Conservation (phyloP, 441 rosid species). For the Euphorbia schlechtendalii region DNA sequence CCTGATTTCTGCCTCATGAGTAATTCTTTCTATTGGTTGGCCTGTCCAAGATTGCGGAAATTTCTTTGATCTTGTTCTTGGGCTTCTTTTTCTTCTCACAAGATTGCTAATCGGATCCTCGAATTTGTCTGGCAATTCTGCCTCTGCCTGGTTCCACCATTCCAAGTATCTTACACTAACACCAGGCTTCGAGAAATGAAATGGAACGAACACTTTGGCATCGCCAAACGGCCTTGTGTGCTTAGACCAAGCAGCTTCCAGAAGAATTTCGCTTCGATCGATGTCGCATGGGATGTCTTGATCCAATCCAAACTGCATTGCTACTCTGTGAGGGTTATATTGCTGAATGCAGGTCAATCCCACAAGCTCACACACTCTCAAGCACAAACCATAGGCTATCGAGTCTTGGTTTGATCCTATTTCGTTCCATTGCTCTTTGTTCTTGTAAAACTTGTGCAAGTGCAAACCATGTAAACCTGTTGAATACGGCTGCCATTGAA, state of each 20-base stretch:
- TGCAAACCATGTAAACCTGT: constrained; percentile 2
- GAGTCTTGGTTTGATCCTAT: constrained; percentile 25
- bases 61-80: not conserved
- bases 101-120: no score
- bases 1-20: not conserved
- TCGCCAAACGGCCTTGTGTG: constrained; percentile 27
- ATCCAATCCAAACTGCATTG: constrained; percentile 58
- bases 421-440: constrained; percentile 23
- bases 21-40: not conserved
- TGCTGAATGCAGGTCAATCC: constrained; percentile 30
- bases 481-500: constrained; percentile 59
- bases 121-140: no score
- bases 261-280: constrained; percentile 3
- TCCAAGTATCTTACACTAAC: constrained; percentile 32
- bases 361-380: constrained; percentile 34
- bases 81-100: no score
- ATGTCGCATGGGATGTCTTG: constrained; percentile 40
- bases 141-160: constrained; percentile 29
- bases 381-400: constrained; percentile 34
- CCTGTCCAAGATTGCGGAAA: not conserved
- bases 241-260: constrained; percentile 23
- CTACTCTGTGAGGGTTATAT: constrained; percentile 57
- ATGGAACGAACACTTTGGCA: constrained; percentile 32
- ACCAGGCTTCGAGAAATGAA: constrained; percentile 25
- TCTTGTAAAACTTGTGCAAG: constrained; percentile 29